phyloP scores from a whole-genome alignment of 768 basidiomycete genomes.

The Mycena indigotica region DNA sequence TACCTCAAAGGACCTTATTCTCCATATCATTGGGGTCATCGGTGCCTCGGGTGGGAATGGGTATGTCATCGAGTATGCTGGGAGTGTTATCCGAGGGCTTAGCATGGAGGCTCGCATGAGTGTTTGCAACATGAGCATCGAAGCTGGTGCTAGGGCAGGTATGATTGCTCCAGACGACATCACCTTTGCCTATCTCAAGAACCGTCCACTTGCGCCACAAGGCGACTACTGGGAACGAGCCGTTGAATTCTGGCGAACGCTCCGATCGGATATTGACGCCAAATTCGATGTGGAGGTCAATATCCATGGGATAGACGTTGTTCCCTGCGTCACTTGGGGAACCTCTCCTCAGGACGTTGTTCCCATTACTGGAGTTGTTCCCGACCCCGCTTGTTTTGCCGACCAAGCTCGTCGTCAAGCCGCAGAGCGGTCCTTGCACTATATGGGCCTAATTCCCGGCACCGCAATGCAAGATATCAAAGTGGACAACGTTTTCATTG shows the following conservation, averaged over 20 bases:
- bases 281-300: constrained; percentile 82
- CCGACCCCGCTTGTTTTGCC: constrained; percentile 67
- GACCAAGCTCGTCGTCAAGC: constrained; percentile 68
- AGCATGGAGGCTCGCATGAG: constrained; percentile 93
- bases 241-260: constrained; percentile 81
- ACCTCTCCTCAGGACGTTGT: constrained; percentile 89
- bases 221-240: constrained; percentile 85
- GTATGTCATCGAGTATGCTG: constrained; percentile 86
- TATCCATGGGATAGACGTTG: constrained; percentile 80
- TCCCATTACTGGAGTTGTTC: constrained; percentile 79
- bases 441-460: constrained; percentile 84
- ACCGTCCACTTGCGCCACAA: constrained; percentile 80
- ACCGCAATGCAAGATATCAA: constrained; percentile 76
- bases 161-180: constrained; percentile 93
- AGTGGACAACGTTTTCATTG: constrained; percentile 90
- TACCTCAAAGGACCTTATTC: constrained; percentile 86
- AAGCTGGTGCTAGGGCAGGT: constrained; percentile 89
- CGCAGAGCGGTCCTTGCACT: constrained; percentile 73
- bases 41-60: constrained; percentile 92
- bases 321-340: constrained; percentile 91
- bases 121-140: constrained; percentile 94
- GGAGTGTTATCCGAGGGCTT: constrained; percentile 81
- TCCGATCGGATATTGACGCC: constrained; percentile 79
- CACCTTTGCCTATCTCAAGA: constrained; percentile 81
- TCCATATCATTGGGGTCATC: constrained; percentile 88